Percentiles rank a stretch among this genome's conserved stretches.
phyloP scores from a whole-genome alignment of 1,284 basidiomycete genomes.

The Porphyrellus sp. region DNA sequence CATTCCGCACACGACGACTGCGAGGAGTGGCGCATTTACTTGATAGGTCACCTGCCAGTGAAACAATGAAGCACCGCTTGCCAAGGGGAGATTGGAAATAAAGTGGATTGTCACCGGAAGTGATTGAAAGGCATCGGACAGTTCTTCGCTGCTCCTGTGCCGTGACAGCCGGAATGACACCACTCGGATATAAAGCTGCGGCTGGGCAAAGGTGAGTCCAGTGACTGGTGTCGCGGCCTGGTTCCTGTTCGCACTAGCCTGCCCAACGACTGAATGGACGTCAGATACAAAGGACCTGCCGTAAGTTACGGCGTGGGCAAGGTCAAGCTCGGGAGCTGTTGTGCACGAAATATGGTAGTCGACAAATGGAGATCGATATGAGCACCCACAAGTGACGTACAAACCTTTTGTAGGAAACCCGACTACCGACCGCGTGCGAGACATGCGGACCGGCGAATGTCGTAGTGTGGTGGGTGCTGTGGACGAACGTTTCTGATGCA shows the following conservation, averaged over 20 bases:
- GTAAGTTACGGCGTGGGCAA: not conserved
- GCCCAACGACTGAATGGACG: not conserved
- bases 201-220: not conserved
- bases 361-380: not conserved
- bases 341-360: not conserved
- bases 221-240: not conserved
- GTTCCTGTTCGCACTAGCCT: not conserved
- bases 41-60: too few species aligned
- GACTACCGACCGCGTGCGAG: not conserved
- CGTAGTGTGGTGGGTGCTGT: not conserved
- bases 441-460: not conserved
- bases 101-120: not conserved
- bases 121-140: not conserved
- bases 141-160: not conserved
- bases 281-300: conserved; percentile 7
- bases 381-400: conserved; percentile 9
- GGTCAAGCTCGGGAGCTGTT: not conserved
- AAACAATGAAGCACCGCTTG: not conserved
- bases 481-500: not conserved
- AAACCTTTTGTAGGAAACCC: not conserved
- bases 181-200: not conserved
- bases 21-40: not conserved
- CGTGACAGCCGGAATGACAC: not conserved
- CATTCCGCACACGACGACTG: not conserved
- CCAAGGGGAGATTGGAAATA: not conserved